A percentile compares a stretch with the other conserved stretches of the same genome.
phyloP scores from a whole-genome alignment of 768 basidiomycete genomes.

The Pleurotus platypus region DNA sequence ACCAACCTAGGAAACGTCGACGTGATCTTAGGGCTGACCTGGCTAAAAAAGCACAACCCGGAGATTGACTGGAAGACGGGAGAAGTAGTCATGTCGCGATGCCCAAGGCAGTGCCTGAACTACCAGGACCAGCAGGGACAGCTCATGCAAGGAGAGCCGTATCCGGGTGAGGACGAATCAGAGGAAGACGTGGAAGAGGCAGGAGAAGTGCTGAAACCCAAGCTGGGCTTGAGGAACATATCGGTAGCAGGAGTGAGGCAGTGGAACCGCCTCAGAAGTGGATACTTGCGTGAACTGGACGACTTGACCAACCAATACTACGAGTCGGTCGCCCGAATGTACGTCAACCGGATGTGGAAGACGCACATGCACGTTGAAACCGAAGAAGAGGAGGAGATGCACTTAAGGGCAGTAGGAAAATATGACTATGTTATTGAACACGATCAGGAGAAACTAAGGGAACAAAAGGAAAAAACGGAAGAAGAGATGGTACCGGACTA shows the following conservation, averaged over 20 bases:
- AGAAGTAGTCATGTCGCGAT: slow-evolving; percentile 15
- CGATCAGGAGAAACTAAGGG: too few species aligned
- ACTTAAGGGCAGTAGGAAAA: too few species aligned
- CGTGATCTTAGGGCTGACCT: slow-evolving; percentile 20
- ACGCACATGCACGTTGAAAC: too few species aligned
- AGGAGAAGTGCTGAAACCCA: not conserved
- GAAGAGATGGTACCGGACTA: too few species aligned
- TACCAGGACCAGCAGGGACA: too few species aligned
- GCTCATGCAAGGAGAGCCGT: too few species aligned
- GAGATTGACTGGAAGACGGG: slow-evolving; percentile 18
- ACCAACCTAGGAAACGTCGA: slow-evolving; percentile 15
- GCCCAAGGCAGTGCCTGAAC: slow-evolving; percentile 4
- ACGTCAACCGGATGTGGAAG: too few species aligned
- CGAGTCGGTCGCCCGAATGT: too few species aligned
- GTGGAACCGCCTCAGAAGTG: not conserved
- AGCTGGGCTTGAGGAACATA: not conserved
- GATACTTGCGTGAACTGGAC: not conserved
- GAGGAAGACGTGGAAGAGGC: not conserved
- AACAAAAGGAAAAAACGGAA: too few species aligned
- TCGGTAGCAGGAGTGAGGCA: not conserved
- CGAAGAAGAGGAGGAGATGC: too few species aligned
- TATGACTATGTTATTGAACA: too few species aligned
- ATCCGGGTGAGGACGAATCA: slow-evolving; percentile 2
- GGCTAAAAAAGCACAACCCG: slow-evolving; percentile 22
- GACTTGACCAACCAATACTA: too few species aligned